Percentiles rank a stretch among this genome's conserved stretches.
Evolutionary conservation across 2,329 filamentous ascomycete genomes (phyloP).

Genomic region (Talaromyces sp.): DNA sequence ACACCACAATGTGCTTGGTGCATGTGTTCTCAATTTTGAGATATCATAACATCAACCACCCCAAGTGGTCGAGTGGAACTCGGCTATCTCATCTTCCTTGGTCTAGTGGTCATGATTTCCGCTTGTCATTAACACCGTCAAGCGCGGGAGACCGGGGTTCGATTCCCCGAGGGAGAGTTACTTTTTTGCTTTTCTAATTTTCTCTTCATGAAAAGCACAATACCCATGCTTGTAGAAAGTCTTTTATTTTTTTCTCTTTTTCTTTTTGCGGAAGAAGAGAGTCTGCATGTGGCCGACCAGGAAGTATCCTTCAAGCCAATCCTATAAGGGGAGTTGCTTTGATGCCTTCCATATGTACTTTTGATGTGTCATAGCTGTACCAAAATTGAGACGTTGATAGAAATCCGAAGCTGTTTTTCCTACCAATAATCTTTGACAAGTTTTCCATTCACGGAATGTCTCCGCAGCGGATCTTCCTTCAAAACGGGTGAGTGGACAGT

Average conservation of each 20-base stretch:
- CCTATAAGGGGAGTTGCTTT: too few relatives aligned
- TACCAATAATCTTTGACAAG: too few relatives aligned
- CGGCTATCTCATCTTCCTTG: slow-evolving; percentile 30
- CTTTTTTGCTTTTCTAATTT: slow-evolving; percentile 19
- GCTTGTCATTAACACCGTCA: slow-evolving; percentile 37
- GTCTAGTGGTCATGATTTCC: slow-evolving; percentile 47
- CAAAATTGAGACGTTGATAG: neutral
- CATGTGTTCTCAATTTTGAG: neutral
- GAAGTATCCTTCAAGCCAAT: too few relatives aligned
- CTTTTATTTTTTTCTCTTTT: too few relatives aligned
- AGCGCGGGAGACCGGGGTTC: slow-evolving; percentile 44
- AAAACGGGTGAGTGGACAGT: neutral
- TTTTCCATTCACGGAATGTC: slow-evolving; percentile 14
- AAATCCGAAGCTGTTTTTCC: neutral
- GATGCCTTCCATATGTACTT: too few relatives aligned
- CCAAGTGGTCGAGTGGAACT: slow-evolving; percentile 32
- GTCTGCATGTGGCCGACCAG: too few relatives aligned
- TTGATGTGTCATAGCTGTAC: too few relatives aligned
- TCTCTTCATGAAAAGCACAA: neutral
- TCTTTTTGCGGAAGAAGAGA: too few relatives aligned
- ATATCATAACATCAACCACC: slow-evolving; percentile 14
- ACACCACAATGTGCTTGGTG: too few relatives aligned
- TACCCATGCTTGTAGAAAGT: too few relatives aligned
- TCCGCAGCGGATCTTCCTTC: slow-evolving; percentile 8
- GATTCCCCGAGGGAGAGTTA: slow-evolving; percentile 42